Evolutionary conservation across 1,284 basidiomycete species (phyloP).

Genomic region (Sporisorium graminicola): DNA sequence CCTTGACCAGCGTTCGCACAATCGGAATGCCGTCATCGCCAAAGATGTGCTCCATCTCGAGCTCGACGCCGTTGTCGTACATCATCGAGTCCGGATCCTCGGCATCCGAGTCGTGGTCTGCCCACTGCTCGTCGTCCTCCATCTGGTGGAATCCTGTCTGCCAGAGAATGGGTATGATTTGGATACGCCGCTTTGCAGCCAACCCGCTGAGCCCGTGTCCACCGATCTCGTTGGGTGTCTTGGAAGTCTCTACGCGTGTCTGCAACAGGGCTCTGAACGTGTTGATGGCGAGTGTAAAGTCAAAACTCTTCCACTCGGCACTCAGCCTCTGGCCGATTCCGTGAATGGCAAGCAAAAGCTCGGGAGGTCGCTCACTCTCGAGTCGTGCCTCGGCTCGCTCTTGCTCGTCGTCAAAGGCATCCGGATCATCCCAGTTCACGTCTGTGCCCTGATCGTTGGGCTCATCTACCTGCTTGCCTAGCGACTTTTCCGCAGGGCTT

Average conservation of each 20-base stretch:
- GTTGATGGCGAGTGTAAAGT: slow-evolving; percentile 55
- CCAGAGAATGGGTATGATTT: slow-evolving; percentile 75
- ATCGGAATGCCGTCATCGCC: slow-evolving; percentile 56
- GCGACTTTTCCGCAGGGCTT: not conserved
- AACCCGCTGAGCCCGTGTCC: slow-evolving; percentile 50
- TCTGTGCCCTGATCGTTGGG: slow-evolving; percentile 9
- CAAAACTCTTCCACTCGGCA: slow-evolving; percentile 56
- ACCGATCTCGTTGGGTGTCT: slow-evolving; percentile 54
- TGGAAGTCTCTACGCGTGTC: slow-evolving; percentile 48
- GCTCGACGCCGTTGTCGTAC: slow-evolving; percentile 69
- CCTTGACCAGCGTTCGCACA: slow-evolving; percentile 54
- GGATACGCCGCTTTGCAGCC: slow-evolving; percentile 70
- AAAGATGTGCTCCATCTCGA: slow-evolving; percentile 63
- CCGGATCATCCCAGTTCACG: slow-evolving; percentile 48
- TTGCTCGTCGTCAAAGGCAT: slow-evolving; percentile 49
- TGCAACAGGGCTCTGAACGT: slow-evolving; percentile 51
- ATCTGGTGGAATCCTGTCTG: slow-evolving; percentile 71
- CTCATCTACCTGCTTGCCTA: slow-evolving; percentile 14
- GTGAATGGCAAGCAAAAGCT: slow-evolving; percentile 52
- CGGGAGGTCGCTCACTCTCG: slow-evolving; percentile 39
- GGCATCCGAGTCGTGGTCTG: slow-evolving; percentile 56
- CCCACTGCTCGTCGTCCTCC: slow-evolving; percentile 71
- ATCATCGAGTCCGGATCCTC: slow-evolving; percentile 46
- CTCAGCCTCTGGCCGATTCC: slow-evolving; percentile 65
- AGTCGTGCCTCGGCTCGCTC: slow-evolving; percentile 28